Evolutionary conservation across 441 rosid genomes (phyloP).

Genomic region (Adansonia madagascariensis): DNA sequence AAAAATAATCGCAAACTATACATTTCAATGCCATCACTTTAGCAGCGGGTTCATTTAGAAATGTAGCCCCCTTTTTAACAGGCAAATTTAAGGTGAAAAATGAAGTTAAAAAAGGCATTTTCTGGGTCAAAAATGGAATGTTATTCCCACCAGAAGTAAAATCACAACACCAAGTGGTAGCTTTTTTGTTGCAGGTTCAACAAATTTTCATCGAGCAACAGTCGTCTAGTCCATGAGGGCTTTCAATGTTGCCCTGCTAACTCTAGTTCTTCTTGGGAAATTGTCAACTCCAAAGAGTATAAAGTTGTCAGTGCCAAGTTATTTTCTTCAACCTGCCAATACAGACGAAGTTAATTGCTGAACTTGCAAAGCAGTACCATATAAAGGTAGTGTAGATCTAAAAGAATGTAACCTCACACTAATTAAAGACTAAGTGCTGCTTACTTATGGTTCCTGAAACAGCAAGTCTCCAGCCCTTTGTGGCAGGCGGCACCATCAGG

Average conservation of each 20-base stretch:
- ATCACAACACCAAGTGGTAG: conserved; percentile 36
- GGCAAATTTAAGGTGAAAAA: too few species aligned
- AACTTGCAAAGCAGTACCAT: background rate
- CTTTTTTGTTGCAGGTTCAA: conserved; percentile 63
- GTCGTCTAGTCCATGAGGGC: conserved; percentile 67
- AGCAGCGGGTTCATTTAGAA: too few species aligned
- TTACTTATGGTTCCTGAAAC: conserved; percentile 51
- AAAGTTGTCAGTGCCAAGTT: conserved; percentile 62
- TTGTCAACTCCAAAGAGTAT: conserved; percentile 67
- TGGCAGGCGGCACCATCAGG: conserved; percentile 89
- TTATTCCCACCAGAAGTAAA: background rate
- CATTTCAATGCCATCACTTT: too few species aligned
- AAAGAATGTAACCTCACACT: background rate
- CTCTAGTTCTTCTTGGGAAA: conserved; percentile 64
- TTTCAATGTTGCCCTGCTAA: conserved; percentile 56
- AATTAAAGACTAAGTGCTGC: background rate
- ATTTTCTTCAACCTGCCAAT: conserved; percentile 50
- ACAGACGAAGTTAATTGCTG: background rate
- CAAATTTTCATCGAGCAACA: conserved; percentile 50
- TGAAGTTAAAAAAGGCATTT: too few species aligned
- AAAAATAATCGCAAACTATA: too few species aligned
- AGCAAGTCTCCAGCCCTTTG: conserved; percentile 80
- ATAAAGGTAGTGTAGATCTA: background rate
- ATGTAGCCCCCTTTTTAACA: too few species aligned
- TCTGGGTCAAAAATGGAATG: too few species aligned